These are phyloP conservation scores for Fusarium udum DNA, from an alignment of 2,329 filamentous ascomycete species.

Conservation along the genomic window DNA sequence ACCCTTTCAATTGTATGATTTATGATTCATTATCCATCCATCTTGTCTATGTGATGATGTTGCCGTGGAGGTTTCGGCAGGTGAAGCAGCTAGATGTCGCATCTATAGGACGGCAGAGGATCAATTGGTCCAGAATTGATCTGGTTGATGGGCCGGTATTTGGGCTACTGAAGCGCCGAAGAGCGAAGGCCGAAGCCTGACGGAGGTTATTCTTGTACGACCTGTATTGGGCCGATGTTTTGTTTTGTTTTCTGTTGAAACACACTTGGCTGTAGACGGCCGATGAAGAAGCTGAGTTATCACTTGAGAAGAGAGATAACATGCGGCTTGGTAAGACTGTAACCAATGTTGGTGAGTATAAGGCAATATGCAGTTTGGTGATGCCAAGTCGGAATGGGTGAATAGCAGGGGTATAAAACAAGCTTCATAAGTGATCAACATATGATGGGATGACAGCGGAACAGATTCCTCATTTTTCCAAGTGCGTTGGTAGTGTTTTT, in stretches of 20 bases:
- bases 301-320: not conserved
- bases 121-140: not conserved
- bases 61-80: not conserved
- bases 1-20: slow-evolving; percentile 34
- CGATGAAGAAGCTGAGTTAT: not conserved
- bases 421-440: not conserved
- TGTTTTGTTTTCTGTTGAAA: slow-evolving; percentile 9
- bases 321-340: not conserved
- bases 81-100: not conserved
- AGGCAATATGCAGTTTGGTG: not conserved
- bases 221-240: not conserved
- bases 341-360: no score
- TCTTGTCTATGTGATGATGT: not conserved
- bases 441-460: slow-evolving; percentile 38
- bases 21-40: not conserved
- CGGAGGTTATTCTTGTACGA: not conserved
- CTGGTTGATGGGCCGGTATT: not conserved
- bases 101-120: not conserved
- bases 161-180: slow-evolving; percentile 14
- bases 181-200: not conserved
- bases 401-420: not conserved
- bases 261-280: not conserved
- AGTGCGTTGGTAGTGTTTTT: not conserved
- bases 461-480: slow-evolving; percentile 7
- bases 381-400: not conserved